Percentiles rank a stretch among this genome's conserved stretches.
These are phyloP conservation scores for Craterostigma plantagineum DNA, from an alignment of 257 asterid species.

Conservation along the genomic window DNA sequence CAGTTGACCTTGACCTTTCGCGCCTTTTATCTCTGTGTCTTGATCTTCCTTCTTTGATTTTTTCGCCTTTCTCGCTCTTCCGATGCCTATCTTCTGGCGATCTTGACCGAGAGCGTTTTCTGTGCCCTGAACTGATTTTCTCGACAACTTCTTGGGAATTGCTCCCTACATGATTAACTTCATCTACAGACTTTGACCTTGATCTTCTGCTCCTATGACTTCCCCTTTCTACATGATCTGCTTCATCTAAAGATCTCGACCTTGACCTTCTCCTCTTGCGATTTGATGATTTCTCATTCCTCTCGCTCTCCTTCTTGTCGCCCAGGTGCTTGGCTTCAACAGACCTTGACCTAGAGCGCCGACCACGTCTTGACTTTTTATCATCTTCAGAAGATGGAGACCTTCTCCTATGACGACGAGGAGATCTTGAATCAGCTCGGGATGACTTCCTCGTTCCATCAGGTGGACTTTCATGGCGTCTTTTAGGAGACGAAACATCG, in stretches of 20 bases:
- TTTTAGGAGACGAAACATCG: constrained; percentile 47
- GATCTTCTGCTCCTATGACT: too few species aligned
- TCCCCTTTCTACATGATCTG: too few species aligned
- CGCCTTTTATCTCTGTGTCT: constrained; percentile 28
- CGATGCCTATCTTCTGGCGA: constrained; percentile 40
- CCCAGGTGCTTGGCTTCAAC: constrained; percentile 38
- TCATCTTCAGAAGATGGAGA: constrained; percentile 48
- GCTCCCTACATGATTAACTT: constrained; percentile 22
- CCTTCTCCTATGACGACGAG: constrained; percentile 39
- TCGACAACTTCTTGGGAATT: constrained; percentile 30
- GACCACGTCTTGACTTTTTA: constrained; percentile 39
- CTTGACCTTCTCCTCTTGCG: constrained; percentile 29
- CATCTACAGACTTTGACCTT: constrained; percentile 13
- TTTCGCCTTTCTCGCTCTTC: constrained; percentile 24
- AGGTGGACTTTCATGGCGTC: constrained; percentile 28
- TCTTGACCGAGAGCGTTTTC: constrained; percentile 38
- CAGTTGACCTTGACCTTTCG: constrained; percentile 41
- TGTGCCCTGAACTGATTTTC: constrained; percentile 39
- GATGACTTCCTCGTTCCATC: constrained; percentile 39
- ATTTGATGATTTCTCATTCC: constrained; percentile 34
- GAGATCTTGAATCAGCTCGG: constrained; percentile 48
- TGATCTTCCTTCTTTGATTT: constrained; percentile 44
- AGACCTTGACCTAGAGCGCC: constrained; percentile 62
- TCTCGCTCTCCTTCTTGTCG: constrained; percentile 26
- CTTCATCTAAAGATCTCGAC: not conserved